Evolutionary conservation across 2,329 filamentous ascomycete species (phyloP).

Genomic region (Rhynchosporium agropyri): DNA sequence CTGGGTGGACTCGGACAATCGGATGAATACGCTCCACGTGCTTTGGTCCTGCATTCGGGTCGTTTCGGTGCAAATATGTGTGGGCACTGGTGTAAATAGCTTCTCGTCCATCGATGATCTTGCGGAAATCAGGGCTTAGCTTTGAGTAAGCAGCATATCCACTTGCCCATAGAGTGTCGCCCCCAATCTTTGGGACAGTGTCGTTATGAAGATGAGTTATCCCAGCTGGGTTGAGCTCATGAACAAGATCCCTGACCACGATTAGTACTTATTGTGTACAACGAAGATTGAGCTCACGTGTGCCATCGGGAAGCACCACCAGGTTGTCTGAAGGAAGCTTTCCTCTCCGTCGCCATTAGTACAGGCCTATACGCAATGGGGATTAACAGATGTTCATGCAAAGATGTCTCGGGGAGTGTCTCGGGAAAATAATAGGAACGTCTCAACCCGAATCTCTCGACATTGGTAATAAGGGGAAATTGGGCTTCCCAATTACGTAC

Average conservation of each 20-base stretch:
- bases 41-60: slow-evolving; percentile 63
- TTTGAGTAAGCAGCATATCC: slow-evolving; percentile 75
- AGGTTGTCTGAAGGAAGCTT: slow-evolving; percentile 65
- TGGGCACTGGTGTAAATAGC: slow-evolving; percentile 70
- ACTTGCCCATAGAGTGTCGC: slow-evolving; percentile 73
- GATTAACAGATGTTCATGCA: no score
- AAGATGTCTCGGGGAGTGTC: no score
- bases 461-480: no score
- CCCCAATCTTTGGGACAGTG: slow-evolving; percentile 59
- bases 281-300: slow-evolving; percentile 42
- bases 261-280: slow-evolving; percentile 13
- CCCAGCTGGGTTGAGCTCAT: slow-evolving; percentile 70
- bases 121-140: slow-evolving; percentile 68
- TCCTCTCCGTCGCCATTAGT: slow-evolving; percentile 62
- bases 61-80: slow-evolving; percentile 65
- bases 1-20: slow-evolving; percentile 70
- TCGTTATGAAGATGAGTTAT: slow-evolving; percentile 73
- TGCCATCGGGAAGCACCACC: slow-evolving; percentile 72
- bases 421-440: no score
- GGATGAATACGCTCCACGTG: slow-evolving; percentile 69
- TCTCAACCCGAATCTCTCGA: no score
- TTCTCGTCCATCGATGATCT: slow-evolving; percentile 67
- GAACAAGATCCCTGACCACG: slow-evolving; percentile 58
- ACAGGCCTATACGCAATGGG: slow-evolving; percentile 51
- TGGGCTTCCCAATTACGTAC: no score